Base-by-base conservation (phyloP, 2,329 filamentous ascomycete species). In the Phyllosticta citribraziliensis region DNA sequence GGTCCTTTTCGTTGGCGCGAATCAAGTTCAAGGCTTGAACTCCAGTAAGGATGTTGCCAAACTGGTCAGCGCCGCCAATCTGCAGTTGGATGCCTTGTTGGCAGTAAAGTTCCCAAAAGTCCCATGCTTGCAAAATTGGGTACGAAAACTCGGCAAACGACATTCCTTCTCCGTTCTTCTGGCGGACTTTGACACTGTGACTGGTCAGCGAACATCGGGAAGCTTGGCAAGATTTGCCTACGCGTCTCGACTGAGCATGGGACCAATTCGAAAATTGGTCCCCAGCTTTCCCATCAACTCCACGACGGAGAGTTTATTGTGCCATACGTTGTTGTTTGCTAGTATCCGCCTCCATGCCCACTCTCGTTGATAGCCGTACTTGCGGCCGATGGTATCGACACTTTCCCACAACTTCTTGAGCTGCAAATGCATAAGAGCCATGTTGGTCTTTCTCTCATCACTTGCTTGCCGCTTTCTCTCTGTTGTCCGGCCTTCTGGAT, bases 61-160 rank as follows among this genome's bases (percentile, higher is more conserved):
- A 97, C 76, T 99, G 94, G 71, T 99, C 94, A 6, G 91, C 91
- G 50, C 94, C 94, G 62, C 94, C 94, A 58, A 99, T 89, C 75
- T 99, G 91, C 71, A 97, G 83, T 70, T 92, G 87, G 10, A 91
- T 80, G 27, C 17, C 55, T 82, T 80, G 57, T 80, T 82, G 24
- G 55, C 83, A 81, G 74, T 89, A 95, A 76, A 97, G 82, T 67
- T 89, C 82, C 89, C 90, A 97, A 84, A 92, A 99, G 73, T 99
- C 94, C 88, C 92, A 97, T 22, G 88, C 91, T 72, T 99, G 94
- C 68, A 97, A 84, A 17, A 99, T 76, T 1, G 95, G 94, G 70
- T 99, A 99, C 52, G 86, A 83, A 73, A 99, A 96, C 72, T 99
- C 94, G 40, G 90, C 87, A 68, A 95, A 88, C 0, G 92, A 95